These are phyloP conservation scores for Puccinia triticina DNA, from an alignment of 1,284 basidiomycete species.

Conservation along the genomic window DNA sequence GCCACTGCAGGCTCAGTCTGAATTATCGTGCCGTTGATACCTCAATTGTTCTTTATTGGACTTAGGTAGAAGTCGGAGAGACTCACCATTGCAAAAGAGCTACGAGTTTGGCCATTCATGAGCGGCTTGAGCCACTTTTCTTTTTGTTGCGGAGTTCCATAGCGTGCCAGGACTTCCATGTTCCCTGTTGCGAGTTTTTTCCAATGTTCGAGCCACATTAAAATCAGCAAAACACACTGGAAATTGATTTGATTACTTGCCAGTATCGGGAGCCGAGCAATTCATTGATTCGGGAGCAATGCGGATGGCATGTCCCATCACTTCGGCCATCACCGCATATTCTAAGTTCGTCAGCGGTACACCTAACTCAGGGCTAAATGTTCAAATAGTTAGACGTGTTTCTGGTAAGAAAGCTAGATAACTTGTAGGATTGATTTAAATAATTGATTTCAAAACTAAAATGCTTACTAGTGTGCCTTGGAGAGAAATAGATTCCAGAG, in stretches of 20 bases:
- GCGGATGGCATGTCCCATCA: constrained; percentile 80
- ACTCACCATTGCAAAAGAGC: constrained; percentile 88
- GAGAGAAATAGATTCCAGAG: constrained; percentile 97
- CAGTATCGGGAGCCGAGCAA: constrained; percentile 92
- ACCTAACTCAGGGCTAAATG: constrained; percentile 66
- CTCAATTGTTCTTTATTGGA: constrained; percentile 4
- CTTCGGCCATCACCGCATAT: constrained; percentile 96
- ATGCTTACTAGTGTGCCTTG: constrained; percentile 83
- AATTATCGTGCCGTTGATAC: neutral
- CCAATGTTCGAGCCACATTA: constrained; percentile 57
- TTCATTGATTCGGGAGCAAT: constrained; percentile 84
- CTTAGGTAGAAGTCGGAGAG: constrained; percentile 58
- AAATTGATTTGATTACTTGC: constrained; percentile 62
- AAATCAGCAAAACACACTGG: neutral
- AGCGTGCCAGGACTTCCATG: constrained; percentile 87
- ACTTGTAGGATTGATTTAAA: neutral
- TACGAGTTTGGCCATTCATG: constrained; percentile 88
- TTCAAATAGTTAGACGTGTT: neutral
- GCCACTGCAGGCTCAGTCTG: constrained; percentile 67
- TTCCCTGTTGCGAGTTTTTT: neutral
- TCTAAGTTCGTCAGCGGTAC: constrained; percentile 90
- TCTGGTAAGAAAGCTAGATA: neutral
- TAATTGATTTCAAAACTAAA: neutral
- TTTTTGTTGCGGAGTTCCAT: constrained; percentile 85
- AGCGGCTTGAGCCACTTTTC: constrained; percentile 85